Evolutionary conservation across 2,329 filamentous ascomycete species (phyloP).

Genomic region (Pochonia chlamydosporia): DNA sequence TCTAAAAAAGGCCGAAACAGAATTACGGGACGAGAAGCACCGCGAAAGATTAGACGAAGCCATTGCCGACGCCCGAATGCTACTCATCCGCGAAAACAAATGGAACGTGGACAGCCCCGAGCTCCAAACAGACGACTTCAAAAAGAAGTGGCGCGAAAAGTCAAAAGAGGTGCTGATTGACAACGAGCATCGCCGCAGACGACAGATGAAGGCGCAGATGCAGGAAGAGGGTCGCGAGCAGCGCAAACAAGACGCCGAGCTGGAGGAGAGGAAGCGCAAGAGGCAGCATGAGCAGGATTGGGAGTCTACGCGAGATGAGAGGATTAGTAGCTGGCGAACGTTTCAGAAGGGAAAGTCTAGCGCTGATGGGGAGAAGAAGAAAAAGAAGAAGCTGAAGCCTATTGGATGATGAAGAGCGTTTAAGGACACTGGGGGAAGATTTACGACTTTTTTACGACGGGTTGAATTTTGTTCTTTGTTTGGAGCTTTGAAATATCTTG

Average conservation of each 20-base stretch:
- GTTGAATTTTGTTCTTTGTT: too few species aligned
- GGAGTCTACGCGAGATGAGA: constrained; percentile 85
- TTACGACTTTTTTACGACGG: too few species aligned
- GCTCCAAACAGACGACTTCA: constrained; percentile 77
- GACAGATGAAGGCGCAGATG: constrained; percentile 90
- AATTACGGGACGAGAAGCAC: constrained; percentile 90
- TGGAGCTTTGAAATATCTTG: too few species aligned
- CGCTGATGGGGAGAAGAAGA: constrained; percentile 49
- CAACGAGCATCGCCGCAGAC: constrained; percentile 76
- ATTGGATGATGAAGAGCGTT: constrained; percentile 37
- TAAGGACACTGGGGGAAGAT: background rate
- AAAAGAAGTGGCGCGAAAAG: constrained; percentile 83
- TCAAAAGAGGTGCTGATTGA: constrained; percentile 85
- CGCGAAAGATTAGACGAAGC: constrained; percentile 84
- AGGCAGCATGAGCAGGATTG: constrained; percentile 90
- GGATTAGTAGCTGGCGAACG: constrained; percentile 90
- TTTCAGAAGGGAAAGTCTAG: constrained; percentile 70
- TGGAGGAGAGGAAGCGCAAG: constrained; percentile 75
- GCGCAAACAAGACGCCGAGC: constrained; percentile 77
- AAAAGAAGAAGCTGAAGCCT: constrained; percentile 66
- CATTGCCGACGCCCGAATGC: constrained; percentile 91
- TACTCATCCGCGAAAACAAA: constrained; percentile 90
- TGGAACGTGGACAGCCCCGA: constrained; percentile 87
- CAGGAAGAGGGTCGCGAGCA: constrained; percentile 92
- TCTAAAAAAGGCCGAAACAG: constrained; percentile 87